A percentile compares a stretch with the other conserved stretches of the same genome.
phyloP scores from a whole-genome alignment of 768 basidiomycete species.

The Suillus subalutaceus region DNA sequence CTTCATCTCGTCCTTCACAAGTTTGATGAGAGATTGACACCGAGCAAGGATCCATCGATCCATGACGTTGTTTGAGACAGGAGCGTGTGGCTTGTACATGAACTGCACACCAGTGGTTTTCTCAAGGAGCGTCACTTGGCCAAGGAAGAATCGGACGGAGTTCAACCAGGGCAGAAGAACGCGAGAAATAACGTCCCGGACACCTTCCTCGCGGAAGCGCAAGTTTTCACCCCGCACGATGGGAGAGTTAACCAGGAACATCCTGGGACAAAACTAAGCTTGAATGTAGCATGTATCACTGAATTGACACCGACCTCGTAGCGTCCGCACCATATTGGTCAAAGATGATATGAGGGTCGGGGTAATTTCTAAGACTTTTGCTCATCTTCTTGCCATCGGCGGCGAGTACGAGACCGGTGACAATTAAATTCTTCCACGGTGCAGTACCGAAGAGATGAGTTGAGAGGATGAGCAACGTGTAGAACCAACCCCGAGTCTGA shows the following conservation, averaged over 20 bases:
- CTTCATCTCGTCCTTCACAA: slow-evolving; percentile 94
- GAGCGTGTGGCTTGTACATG: slow-evolving; percentile 84
- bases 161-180: slow-evolving; percentile 98
- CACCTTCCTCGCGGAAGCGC: slow-evolving; percentile 97
- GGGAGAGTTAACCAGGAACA: slow-evolving; percentile 99
- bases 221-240: slow-evolving; percentile 98
- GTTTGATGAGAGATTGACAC: slow-evolving; percentile 94
- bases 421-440: slow-evolving; percentile 98
- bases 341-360: slow-evolving; percentile 91
- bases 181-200: slow-evolving; percentile 94
- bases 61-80: slow-evolving; percentile 91
- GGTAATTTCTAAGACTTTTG: slow-evolving; percentile 95
- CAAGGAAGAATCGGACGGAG: slow-evolving; percentile 98
- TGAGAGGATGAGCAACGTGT: slow-evolving; percentile 94
- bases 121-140: slow-evolving; percentile 86
- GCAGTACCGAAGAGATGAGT: slow-evolving; percentile 92
- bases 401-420: slow-evolving; percentile 93
- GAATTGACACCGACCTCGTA: slow-evolving; percentile 58
- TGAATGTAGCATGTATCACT: neutral
- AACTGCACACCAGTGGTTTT: slow-evolving; percentile 80
- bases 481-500: slow-evolving; percentile 99
- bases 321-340: slow-evolving; percentile 95
- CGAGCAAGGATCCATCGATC: slow-evolving; percentile 97
- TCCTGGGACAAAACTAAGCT: slow-evolving; percentile 47
- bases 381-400: slow-evolving; percentile 99